phyloP scores from a whole-genome alignment of 2,329 filamentous ascomycete genomes.

The Ophiostoma himal-ulmi region DNA sequence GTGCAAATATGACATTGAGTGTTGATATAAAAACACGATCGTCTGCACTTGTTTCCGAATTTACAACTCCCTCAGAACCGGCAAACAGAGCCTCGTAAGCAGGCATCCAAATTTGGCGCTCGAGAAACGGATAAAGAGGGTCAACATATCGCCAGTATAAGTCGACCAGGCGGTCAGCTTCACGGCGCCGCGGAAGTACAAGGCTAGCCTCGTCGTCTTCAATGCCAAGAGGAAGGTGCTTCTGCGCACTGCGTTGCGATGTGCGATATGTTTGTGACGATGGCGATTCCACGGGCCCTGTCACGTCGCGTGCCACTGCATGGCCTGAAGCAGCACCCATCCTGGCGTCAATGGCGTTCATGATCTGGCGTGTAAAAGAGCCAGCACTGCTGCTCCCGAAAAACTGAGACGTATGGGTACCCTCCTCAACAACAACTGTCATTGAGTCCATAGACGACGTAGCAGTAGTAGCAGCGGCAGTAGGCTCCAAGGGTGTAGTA shows the following conservation, averaged over 20 bases:
- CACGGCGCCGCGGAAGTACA: neutral
- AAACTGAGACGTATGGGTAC: constrained; percentile 8
- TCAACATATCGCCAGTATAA: neutral
- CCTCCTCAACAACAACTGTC: neutral
- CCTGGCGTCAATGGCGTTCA: constrained; percentile 16
- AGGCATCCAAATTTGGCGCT: neutral
- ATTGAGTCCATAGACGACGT: neutral
- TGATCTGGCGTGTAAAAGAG: constrained; percentile 17
- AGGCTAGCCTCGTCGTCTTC: neutral
- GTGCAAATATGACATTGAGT: neutral
- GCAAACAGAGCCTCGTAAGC: neutral
- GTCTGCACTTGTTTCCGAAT: neutral
- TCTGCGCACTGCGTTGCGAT: neutral
- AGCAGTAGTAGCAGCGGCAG: neutral
- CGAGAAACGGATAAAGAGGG: neutral
- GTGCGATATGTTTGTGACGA: neutral
- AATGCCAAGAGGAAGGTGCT: neutral
- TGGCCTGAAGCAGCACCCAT: neutral
- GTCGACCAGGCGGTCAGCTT: neutral
- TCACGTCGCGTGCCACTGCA: neutral
- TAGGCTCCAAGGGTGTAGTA: neutral
- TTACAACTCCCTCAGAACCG: neutral
- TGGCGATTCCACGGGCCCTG: neutral
- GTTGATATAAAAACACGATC: neutral
- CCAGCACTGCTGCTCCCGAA: constrained; percentile 19